These are phyloP conservation scores for Rhytidiadelphus loreus DNA, from an alignment of 225 moss, liverwort and hornwort species.

Conservation along the genomic window DNA sequence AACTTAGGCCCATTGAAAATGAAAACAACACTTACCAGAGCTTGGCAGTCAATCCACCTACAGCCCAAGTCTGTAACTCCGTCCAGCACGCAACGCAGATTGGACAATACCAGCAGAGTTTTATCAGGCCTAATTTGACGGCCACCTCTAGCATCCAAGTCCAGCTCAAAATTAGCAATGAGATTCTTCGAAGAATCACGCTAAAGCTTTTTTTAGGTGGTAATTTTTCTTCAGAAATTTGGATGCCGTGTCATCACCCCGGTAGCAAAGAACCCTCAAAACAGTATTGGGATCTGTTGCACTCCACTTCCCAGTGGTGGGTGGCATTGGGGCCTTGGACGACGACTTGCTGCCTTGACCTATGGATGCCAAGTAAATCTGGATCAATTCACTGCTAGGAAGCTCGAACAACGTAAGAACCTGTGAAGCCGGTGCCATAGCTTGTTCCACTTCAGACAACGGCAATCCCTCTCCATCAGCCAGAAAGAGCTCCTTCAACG, in stretches of 20 bases:
- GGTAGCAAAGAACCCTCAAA: constrained; percentile 75
- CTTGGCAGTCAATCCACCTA: background rate
- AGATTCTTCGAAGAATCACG: constrained; percentile 4
- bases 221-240: constrained; percentile 74
- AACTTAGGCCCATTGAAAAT: background rate
- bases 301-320: constrained; percentile 86
- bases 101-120: background rate
- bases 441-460: constrained; percentile 45
- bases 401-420: constrained; percentile 69
- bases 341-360: constrained; percentile 39
- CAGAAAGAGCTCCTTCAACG: constrained; percentile 80
- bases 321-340: constrained; percentile 47
- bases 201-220: constrained; percentile 56
- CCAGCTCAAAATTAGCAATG: background rate
- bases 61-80: background rate
- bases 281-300: constrained; percentile 79
- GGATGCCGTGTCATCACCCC: constrained; percentile 66
- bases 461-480: constrained; percentile 93
- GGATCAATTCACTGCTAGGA: constrained; percentile 55
- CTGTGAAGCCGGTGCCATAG: constrained; percentile 39
- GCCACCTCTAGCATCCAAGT: background rate
- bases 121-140: background rate
- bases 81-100: background rate
- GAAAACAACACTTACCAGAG: background rate
- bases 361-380: constrained; percentile 40